Evolutionary conservation across 2,329 filamentous ascomycete species (phyloP).

Genomic region (Fusarium euwallaceae): DNA sequence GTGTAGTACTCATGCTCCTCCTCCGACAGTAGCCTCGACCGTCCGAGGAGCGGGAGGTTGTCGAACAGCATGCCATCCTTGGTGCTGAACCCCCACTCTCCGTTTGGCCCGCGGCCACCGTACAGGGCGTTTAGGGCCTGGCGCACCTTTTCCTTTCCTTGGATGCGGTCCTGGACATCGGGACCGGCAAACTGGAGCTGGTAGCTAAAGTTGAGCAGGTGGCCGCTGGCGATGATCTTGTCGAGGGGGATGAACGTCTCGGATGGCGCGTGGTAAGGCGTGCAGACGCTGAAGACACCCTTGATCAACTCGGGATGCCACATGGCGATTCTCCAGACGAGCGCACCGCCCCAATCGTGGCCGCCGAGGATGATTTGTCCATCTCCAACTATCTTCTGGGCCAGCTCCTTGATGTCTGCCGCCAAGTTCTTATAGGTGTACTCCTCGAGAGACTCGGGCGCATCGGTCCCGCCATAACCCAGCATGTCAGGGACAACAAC

Average conservation of each 20-base stretch:
- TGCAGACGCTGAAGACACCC: constrained; percentile 84
- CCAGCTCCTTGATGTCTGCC: constrained; percentile 81
- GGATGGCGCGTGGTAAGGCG: constrained; percentile 74
- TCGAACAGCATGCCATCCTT: constrained; percentile 74
- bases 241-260: constrained; percentile 68
- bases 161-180: constrained; percentile 71
- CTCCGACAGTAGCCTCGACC: constrained; percentile 70
- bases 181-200: constrained; percentile 83
- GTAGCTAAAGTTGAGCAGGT: constrained; percentile 81
- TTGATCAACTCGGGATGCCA: constrained; percentile 80
- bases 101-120: constrained; percentile 71
- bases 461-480: constrained; percentile 84
- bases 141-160: constrained; percentile 72
- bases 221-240: constrained; percentile 66
- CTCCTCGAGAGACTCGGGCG: constrained; percentile 70
- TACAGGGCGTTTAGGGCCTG: constrained; percentile 80
- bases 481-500: constrained; percentile 89
- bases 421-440: constrained; percentile 81
- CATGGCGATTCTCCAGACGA: constrained; percentile 80
- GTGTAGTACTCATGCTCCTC: constrained; percentile 85
- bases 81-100: constrained; percentile 70
- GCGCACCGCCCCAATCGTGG: constrained; percentile 90
- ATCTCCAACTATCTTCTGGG: constrained; percentile 64
- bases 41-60: constrained; percentile 68
- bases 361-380: constrained; percentile 82